Evolutionary conservation across 306 rosid species (phyloP), one percentile per base, ranked within the genome.

Genomic region (Castanospermum australe): DNA sequence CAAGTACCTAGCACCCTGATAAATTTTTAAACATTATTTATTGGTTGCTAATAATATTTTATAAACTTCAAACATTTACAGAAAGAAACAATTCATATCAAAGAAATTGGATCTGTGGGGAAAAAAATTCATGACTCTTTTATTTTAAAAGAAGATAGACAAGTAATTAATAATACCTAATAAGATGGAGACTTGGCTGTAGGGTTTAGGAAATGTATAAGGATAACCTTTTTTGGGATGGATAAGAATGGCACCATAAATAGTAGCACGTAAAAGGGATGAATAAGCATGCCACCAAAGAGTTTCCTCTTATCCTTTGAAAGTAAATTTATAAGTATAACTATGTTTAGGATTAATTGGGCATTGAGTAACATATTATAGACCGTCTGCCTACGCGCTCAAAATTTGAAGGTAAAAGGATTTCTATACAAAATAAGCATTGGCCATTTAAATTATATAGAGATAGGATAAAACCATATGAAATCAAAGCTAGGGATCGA

Each of bases 231-330:
- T 8, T 47, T 18, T 74, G 0, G 93, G 90, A 1, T 25, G 77
- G 36, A 89, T 79, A 51, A 89, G 42, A 30, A 89, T 86, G 0
- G 90, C 90, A 1, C 93, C 91, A 14, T 85, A 25, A 11, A 90
- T 86, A 0, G 89, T 84, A 9, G 93, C 86, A 0, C 93, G 93
- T 14, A 87, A 82, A 84, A 81, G 57, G 0, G 87, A 70, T 1
- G 62, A 33, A 47, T 90, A 91, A 0, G 91, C 88, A 48, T 90
- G 91, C 93, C 93, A 90, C 90, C 91, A 90, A 5, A 87, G 84
- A 2, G 91, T 87, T 1, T 91, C 93, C 51, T 90, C 91, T 69
- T 90, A 88, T 30, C 83, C 81, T 20, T 50, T 81, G 65, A 90
- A 65, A 0, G 83, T 82, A 54, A 90, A 90, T 42, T 15, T 85